Conservation (phyloP, 75 land plant species). For the Isoetes taiwanensis region DNA sequence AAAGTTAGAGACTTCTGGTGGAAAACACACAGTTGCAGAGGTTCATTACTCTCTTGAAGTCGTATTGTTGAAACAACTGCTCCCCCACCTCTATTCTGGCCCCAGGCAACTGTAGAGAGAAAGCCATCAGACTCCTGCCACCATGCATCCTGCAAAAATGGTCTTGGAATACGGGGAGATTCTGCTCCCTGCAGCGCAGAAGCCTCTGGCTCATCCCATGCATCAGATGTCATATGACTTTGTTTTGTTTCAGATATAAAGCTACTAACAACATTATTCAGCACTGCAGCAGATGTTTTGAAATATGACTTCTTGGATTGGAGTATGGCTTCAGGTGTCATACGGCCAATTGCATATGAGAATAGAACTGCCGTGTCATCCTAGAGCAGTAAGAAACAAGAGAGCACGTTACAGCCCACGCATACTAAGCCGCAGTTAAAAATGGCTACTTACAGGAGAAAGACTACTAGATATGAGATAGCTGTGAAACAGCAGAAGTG, state of each 20-base stretch:
- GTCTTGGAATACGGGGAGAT: conserved; percentile 37
- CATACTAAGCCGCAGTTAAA: too few species aligned
- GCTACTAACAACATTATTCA: too few species aligned
- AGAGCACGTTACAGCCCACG: too few species aligned
- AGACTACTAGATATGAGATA: conserved; percentile 76
- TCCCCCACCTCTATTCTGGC: conserved; percentile 24
- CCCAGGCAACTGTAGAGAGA: conserved; percentile 62
- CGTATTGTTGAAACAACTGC: conserved; percentile 45
- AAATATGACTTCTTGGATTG: conserved; percentile 1
- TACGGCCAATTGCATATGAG: conserved; percentile 61
- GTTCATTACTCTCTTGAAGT: conserved; percentile 57
- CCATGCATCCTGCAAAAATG: conserved; percentile 67
- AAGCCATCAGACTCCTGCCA: conserved; percentile 83
- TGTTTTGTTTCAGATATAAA: neutral
- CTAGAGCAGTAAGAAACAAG: too few species aligned
- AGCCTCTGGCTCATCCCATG: conserved; percentile 22
- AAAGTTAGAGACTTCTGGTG: conserved; percentile 64
- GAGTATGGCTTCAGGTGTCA: conserved; percentile 56
- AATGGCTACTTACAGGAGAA: conserved; percentile 45
- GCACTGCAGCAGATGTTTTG: too few species aligned
- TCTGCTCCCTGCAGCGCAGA: conserved; percentile 14
- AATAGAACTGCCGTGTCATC: conserved; percentile 67
- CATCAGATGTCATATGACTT: neutral
- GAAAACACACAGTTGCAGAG: conserved; percentile 53
- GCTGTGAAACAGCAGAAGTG: conserved; percentile 68